Evolutionary conservation across 2,329 filamentous ascomycete species (phyloP).

Genomic region (Rutstroemia sp.): DNA sequence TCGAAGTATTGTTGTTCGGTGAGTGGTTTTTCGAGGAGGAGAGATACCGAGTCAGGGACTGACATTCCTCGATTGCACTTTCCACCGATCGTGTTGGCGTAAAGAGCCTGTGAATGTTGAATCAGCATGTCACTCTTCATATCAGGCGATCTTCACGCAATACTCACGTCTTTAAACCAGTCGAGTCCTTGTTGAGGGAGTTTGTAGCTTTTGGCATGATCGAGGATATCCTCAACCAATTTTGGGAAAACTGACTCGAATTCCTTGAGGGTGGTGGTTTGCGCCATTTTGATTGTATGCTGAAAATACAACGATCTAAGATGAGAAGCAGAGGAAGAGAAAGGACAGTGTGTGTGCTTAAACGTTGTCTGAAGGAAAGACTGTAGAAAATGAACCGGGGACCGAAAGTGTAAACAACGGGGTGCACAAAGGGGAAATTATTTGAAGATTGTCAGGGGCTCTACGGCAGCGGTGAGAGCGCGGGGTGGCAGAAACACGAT

Average conservation of each 20-base stretch:
- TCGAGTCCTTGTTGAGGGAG: conserved; percentile 71
- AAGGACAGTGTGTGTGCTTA: neutral
- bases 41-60: conserved; percentile 80
- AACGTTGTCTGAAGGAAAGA: neutral
- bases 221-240: conserved; percentile 74
- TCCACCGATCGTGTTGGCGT: conserved; percentile 82
- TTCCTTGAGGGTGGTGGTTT: conserved; percentile 72
- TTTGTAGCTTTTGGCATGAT: conserved; percentile 73
- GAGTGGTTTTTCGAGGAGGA: conserved; percentile 67
- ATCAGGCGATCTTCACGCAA: neutral
- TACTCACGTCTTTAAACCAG: conserved; percentile 61
- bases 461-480: conserved; percentile 8
- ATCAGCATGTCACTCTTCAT: conserved; percentile 4
- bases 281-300: conserved; percentile 40
- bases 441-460: neutral
- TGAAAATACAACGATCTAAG: neutral
- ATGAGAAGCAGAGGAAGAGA: neutral
- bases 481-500: conserved; percentile 9
- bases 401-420: neutral
- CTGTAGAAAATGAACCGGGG: neutral
- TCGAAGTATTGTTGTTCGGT: conserved; percentile 80
- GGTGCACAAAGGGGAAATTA: neutral
- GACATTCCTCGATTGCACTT: conserved; percentile 99
- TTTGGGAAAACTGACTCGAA: conserved; percentile 89
- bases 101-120: conserved; percentile 53